These are phyloP conservation scores for Aureococcus anophagefferens DNA, from an alignment of 108 stramenopile species.

Conservation along the genomic window DNA sequence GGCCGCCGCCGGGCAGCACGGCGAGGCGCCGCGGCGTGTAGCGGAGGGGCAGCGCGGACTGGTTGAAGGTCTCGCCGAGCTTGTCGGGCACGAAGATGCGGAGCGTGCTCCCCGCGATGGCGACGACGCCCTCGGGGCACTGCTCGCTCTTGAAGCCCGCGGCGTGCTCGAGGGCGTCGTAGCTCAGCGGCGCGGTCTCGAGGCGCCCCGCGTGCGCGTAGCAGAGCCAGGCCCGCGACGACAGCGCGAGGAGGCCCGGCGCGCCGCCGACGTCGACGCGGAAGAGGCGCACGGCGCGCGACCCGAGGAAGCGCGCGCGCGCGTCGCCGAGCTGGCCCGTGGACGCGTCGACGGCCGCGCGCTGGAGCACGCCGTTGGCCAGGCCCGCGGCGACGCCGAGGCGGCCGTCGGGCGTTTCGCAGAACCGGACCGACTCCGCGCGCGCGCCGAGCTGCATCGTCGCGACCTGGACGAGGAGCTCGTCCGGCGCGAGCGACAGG, in stretches of 20 bases:
- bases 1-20: slow-evolving; percentile 51
- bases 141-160: slow-evolving; percentile 76
- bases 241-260: slow-evolving; percentile 68
- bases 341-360: slow-evolving; percentile 67
- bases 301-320: slow-evolving; percentile 85
- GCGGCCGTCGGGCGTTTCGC: slow-evolving; percentile 42
- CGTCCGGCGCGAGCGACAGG: slow-evolving; percentile 68
- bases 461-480: slow-evolving; percentile 39
- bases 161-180: slow-evolving; percentile 80
- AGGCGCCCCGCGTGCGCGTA: slow-evolving; percentile 28
- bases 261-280: slow-evolving; percentile 61
- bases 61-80: slow-evolving; percentile 75
- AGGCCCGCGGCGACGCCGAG: slow-evolving; percentile 72
- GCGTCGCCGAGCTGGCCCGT: slow-evolving; percentile 77
- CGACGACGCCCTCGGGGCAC: slow-evolving; percentile 87
- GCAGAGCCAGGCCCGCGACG: slow-evolving; percentile 85
- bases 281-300: slow-evolving; percentile 74
- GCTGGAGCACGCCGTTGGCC: slow-evolving; percentile 74
- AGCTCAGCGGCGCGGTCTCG: slow-evolving; percentile 79
- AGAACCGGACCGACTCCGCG: slow-evolving; percentile 46
- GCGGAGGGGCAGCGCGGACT: slow-evolving; percentile 63
- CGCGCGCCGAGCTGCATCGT: slow-evolving; percentile 47
- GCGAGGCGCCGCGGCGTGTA: slow-evolving; percentile 92
- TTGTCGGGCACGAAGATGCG: slow-evolving; percentile 78
- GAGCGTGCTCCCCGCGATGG: slow-evolving; percentile 76